A percentile compares a stretch with the other conserved stretches of the same genome.
phyloP scores from a whole-genome alignment of 768 basidiomycete species.

The Auriscalpium orientale region DNA sequence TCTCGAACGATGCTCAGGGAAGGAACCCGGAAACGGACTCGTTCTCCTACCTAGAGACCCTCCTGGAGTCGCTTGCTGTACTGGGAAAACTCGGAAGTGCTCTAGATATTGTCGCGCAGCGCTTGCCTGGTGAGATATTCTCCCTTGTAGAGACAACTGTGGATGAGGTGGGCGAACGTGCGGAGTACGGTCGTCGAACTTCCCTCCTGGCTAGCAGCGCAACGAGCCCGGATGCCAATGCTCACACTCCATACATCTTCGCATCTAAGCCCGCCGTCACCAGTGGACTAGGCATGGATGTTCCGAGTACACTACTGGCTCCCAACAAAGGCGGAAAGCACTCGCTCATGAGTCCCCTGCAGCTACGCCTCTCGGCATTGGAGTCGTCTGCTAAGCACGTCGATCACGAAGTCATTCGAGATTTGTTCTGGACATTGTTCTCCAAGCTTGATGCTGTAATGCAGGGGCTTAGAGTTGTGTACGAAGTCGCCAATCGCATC shows the following conservation, averaged over 20 bases:
- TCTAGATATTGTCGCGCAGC: conserved; percentile 77
- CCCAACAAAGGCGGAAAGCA: conserved; percentile 15
- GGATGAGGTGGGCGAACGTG: conserved; percentile 87
- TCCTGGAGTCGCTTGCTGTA: conserved; percentile 88
- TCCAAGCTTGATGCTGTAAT: conserved; percentile 92
- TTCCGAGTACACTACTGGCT: conserved; percentile 7
- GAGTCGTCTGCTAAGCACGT: conserved; percentile 64
- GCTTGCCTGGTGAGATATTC: conserved; percentile 78
- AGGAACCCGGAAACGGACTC: conserved; percentile 87
- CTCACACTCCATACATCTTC: conserved; percentile 45
- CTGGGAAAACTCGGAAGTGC: conserved; percentile 82
- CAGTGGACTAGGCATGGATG: conserved; percentile 11
- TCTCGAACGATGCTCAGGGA: conserved; percentile 15
- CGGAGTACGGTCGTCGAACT: conserved; percentile 62
- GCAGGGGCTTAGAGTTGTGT: conserved; percentile 84
- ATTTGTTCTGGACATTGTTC: conserved; percentile 96
- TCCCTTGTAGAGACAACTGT: conserved; percentile 78
- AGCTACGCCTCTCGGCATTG: conserved; percentile 60
- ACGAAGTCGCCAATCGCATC: conserved; percentile 86
- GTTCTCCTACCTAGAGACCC: conserved; percentile 86
- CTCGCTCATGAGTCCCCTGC: conserved; percentile 38
- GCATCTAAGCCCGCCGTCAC: conserved; percentile 22
- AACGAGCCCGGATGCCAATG: conserved; percentile 22
- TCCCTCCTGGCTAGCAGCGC: conserved; percentile 26
- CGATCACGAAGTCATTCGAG: conserved; percentile 81